Percentiles rank a stretch among this genome's conserved stretches.
Evolutionary conservation across 1,139 yeast species (phyloP).

Genomic region (Pichia sp.): DNA sequence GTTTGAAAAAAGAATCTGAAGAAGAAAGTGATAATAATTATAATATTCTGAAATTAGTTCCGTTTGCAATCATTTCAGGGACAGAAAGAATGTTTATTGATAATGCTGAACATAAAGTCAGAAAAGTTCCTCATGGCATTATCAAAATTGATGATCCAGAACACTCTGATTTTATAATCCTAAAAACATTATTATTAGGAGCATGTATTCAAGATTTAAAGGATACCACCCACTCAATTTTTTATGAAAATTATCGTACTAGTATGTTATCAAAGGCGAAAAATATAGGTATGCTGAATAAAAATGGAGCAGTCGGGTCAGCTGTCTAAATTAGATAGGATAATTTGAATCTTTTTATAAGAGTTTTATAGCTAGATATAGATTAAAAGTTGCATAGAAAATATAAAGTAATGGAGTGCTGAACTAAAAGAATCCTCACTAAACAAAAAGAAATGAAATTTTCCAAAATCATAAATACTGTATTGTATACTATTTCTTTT

Average conservation of each 20-base stretch:
- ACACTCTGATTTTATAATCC: conserved; percentile 86
- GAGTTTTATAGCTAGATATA: conserved; percentile 1
- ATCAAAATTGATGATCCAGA: conserved; percentile 83
- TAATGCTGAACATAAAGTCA: conserved; percentile 41
- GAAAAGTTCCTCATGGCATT: conserved; percentile 86
- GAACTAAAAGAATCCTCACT: background rate
- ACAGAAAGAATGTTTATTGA: conserved; percentile 69
- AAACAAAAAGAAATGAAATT: background rate
- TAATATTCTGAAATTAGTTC: conserved; percentile 44
- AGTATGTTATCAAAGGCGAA: conserved; percentile 36
- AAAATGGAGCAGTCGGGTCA: background rate
- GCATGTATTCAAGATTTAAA: conserved; percentile 93
- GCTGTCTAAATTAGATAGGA: background rate
- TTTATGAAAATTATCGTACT: conserved; percentile 75
- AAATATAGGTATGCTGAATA: conserved; percentile 4
- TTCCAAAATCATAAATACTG: background rate
- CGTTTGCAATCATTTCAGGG: conserved; percentile 90
- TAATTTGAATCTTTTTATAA: too few relatives aligned
- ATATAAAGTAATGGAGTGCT: too few relatives aligned
- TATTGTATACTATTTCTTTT: background rate
- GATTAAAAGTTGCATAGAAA: background rate
- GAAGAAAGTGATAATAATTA: too few relatives aligned
- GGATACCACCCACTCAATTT: conserved; percentile 79
- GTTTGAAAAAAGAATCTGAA: too few relatives aligned
- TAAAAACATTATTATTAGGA: conserved; percentile 86